phyloP scores from a whole-genome alignment of 768 basidiomycete genomes.

The Boletus sp. region DNA sequence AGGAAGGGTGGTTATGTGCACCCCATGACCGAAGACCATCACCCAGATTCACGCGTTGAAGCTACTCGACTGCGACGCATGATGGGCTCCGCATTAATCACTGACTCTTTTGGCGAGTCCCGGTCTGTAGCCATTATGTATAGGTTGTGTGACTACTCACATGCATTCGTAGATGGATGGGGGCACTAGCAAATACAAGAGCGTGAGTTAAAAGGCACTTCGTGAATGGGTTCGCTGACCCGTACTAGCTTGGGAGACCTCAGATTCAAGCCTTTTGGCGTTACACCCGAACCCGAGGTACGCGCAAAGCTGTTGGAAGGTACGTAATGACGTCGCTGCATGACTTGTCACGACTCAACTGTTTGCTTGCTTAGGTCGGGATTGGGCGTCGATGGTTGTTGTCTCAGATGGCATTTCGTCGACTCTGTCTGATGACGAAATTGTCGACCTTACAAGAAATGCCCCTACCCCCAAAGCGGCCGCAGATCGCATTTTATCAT shows the following conservation, averaged over 20 bases:
- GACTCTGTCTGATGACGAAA: conserved; percentile 88
- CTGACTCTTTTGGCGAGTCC: conserved; percentile 92
- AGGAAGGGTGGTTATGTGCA: conserved; percentile 68
- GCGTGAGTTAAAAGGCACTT: conserved; percentile 47
- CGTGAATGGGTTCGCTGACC: conserved; percentile 1
- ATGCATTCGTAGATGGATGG: conserved; percentile 76
- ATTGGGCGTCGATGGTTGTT: conserved; percentile 84
- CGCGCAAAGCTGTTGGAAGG: conserved; percentile 72
- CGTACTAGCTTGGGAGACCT: conserved; percentile 75
- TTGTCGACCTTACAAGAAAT: conserved; percentile 81
- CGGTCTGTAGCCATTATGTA: conserved; percentile 43
- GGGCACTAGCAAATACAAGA: conserved; percentile 87
- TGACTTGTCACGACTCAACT: neutral
- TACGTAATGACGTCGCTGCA: conserved; percentile 26
- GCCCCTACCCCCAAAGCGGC: conserved; percentile 71
- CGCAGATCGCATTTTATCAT: conserved; percentile 79
- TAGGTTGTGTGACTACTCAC: neutral
- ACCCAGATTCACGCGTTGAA: conserved; percentile 89
- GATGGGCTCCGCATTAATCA: conserved; percentile 86
- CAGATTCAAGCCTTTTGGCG: conserved; percentile 83
- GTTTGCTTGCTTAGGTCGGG: conserved; percentile 48
- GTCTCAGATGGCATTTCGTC: conserved; percentile 95
- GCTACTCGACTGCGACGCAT: conserved; percentile 79
- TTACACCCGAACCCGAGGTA: conserved; percentile 92
- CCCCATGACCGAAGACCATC: conserved; percentile 92